Conservation (phyloP, 2,329 filamentous ascomycete species). For the Pyrenophora tritici-repentis region DNA sequence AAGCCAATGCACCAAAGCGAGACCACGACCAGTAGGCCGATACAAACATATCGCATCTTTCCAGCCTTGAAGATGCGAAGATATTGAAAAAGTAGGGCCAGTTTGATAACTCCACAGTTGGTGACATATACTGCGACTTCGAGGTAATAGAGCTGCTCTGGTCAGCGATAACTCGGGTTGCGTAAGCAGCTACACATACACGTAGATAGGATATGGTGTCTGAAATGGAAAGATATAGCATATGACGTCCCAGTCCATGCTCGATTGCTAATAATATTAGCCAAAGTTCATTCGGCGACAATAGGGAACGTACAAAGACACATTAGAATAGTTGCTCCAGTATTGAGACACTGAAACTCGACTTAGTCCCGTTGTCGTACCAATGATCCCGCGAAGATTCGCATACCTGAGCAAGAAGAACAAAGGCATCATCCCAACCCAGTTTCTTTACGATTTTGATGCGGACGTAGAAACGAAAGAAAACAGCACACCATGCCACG, state of each 20-base stretch:
- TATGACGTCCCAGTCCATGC: slow-evolving; percentile 41
- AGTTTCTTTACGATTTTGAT: slow-evolving; percentile 36
- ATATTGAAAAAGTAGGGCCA: slow-evolving; percentile 45
- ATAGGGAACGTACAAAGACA: slow-evolving; percentile 26
- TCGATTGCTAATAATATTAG: slow-evolving; percentile 32
- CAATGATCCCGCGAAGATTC: background rate
- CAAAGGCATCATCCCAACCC: slow-evolving; percentile 45
- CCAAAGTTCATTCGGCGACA: too few species aligned
- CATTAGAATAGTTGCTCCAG: slow-evolving; percentile 30
- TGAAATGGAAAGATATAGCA: slow-evolving; percentile 29
- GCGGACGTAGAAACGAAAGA: slow-evolving; percentile 37
- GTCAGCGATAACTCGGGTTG: background rate
- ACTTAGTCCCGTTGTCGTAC: slow-evolving; percentile 1
- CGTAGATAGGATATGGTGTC: slow-evolving; percentile 22
- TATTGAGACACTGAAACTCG: slow-evolving; percentile 28
- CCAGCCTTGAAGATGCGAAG: slow-evolving; percentile 45
- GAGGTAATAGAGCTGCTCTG: slow-evolving; percentile 35
- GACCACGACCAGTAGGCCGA: slow-evolving; percentile 29
- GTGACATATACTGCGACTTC: slow-evolving; percentile 38
- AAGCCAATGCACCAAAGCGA: slow-evolving; percentile 40
- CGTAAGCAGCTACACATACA: slow-evolving; percentile 8
- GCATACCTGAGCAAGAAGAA: slow-evolving; percentile 37
- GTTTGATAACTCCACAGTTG: slow-evolving; percentile 42
- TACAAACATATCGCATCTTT: slow-evolving; percentile 34
- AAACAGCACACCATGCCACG: slow-evolving; percentile 35